Evolutionary conservation across 352 stramenopile species (phyloP), one percentile per base, ranked within the genome.

Genomic region (Phytopythium helicoides): DNA sequence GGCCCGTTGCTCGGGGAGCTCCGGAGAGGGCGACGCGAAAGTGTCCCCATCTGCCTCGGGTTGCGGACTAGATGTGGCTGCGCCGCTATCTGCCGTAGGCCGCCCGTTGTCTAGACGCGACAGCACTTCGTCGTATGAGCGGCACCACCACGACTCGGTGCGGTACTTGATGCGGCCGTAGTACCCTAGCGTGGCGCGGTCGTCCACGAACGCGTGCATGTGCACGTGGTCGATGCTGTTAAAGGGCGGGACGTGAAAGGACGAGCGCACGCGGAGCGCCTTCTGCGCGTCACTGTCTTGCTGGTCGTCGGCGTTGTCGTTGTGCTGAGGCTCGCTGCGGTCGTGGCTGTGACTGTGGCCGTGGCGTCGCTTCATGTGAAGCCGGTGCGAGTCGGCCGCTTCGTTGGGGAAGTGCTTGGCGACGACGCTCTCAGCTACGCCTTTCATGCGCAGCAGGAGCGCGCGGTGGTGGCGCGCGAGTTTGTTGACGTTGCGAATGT

Each of bases 191-290:
- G 51, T 63, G 36, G 54, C 53, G 9, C 55, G 53, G 28, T 73
- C 64, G 45, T 79, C 64, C 25, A 53, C 61, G 58, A 94, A 92
- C 23, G 78, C 81, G 62, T 94, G 84, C 81, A 94, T 92, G 63
- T 94, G 84, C 25, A 94, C 80, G 58, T 94, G 84, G 62, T 94
- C 84, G 56, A 92, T 94, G 58, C 76, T 90, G 69, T 94, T 94
- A 58, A 92, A 92, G 10, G 84, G 84, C 19, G 84, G 84, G 34
- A 71, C 54, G 26, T 70, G 60, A 54, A 89, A 87, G 33, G 69
- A 87, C 36, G 86, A 84, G 21, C 77, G 81, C 21, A 86, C 62
- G 46, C 82, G 69, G 53, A 80, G 77, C 19, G 8, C 28, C 4
- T 49, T 21, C 1, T 31, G 44, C 11, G 57, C 56, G 35, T 56